Evolutionary conservation across 768 basidiomycete genomes (phyloP).

Genomic region (Coprinopsis sp.): DNA sequence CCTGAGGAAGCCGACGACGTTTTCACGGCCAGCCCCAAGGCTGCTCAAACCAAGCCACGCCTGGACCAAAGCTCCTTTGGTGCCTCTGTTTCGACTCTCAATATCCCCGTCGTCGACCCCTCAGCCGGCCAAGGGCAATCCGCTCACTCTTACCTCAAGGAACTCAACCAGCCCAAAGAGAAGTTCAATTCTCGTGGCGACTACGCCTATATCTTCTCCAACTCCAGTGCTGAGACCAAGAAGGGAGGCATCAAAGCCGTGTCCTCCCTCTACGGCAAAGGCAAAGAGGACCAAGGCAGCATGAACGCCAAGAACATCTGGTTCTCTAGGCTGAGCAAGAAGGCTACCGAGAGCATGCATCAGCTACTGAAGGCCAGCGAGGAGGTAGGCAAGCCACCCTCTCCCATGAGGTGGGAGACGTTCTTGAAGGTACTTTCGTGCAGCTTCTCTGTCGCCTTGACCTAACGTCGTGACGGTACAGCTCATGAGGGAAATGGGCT

Average conservation of each 20-base stretch:
- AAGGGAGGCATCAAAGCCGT: slow-evolving; percentile 46
- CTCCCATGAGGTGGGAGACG: slow-evolving; percentile 73
- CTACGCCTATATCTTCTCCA: slow-evolving; percentile 46
- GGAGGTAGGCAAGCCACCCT: slow-evolving; percentile 49
- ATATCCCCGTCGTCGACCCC: slow-evolving; percentile 30
- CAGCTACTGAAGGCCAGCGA: slow-evolving; percentile 56
- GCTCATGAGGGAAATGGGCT: slow-evolving; percentile 80
- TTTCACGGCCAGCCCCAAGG: slow-evolving; percentile 10
- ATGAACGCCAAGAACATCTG: slow-evolving; percentile 46
- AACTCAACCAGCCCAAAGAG: slow-evolving; percentile 37
- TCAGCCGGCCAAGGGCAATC: slow-evolving; percentile 60
- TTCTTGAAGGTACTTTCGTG: slow-evolving; percentile 56
- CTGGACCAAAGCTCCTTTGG: slow-evolving; percentile 7
- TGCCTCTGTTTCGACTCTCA: slow-evolving; percentile 27
- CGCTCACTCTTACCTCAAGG: slow-evolving; percentile 64
- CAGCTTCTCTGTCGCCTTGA: background rate
- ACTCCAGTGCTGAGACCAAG: slow-evolving; percentile 34
- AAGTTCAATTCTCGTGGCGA: slow-evolving; percentile 71
- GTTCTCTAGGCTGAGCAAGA: slow-evolving; percentile 58
- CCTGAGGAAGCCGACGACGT: no score
- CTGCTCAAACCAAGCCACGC: slow-evolving; percentile 16
- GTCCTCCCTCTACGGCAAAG: slow-evolving; percentile 16
- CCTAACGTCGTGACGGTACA: slow-evolving; percentile 20
- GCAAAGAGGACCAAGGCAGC: slow-evolving; percentile 30
- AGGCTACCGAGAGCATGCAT: slow-evolving; percentile 55